These are phyloP conservation scores for Blastocystis sp. DNA, from an alignment of 352 stramenopile species.

Conservation along the genomic window DNA sequence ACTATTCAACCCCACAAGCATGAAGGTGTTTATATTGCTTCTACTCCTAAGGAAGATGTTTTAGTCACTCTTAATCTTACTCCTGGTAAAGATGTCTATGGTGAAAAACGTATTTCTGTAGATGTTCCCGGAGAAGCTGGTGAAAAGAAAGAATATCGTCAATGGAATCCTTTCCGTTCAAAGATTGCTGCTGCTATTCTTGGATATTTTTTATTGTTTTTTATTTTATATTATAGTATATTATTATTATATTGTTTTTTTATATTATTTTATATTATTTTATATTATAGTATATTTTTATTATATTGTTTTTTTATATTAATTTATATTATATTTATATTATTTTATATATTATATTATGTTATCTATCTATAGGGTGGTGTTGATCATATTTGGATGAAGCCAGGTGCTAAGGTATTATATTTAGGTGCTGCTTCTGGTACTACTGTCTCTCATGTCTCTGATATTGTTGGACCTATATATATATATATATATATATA, in stretches of 20 bases:
- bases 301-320: too few species aligned
- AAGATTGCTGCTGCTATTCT: slow-evolving; percentile 95
- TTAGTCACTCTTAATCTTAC: slow-evolving; percentile 93
- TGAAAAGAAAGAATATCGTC: slow-evolving; percentile 95
- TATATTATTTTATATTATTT: too few species aligned
- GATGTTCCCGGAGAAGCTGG: slow-evolving; percentile 52
- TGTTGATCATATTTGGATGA: slow-evolving; percentile 94
- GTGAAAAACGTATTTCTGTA: slow-evolving; percentile 94
- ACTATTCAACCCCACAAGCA: slow-evolving; percentile 78
- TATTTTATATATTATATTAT: too few species aligned
- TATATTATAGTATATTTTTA: too few species aligned
- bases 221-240: too few species aligned
- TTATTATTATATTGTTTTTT: too few species aligned
- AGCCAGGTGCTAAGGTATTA: slow-evolving; percentile 82
- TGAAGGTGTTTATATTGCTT: slow-evolving; percentile 90
- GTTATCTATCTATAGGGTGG: slow-evolving; percentile 51
- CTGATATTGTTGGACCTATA: slow-evolving; percentile 84
- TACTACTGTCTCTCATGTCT: slow-evolving; percentile 94
- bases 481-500: background rate
- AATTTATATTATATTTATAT: too few species aligned
- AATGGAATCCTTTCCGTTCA: slow-evolving; percentile 98
- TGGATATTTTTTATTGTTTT: background rate
- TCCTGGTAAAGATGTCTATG: slow-evolving; percentile 90
- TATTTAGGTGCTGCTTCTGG: slow-evolving; percentile 93
- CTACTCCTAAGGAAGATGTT: slow-evolving; percentile 85